phyloP scores from a whole-genome alignment of 2,329 filamentous ascomycete species.

The Graphium sp. region DNA sequence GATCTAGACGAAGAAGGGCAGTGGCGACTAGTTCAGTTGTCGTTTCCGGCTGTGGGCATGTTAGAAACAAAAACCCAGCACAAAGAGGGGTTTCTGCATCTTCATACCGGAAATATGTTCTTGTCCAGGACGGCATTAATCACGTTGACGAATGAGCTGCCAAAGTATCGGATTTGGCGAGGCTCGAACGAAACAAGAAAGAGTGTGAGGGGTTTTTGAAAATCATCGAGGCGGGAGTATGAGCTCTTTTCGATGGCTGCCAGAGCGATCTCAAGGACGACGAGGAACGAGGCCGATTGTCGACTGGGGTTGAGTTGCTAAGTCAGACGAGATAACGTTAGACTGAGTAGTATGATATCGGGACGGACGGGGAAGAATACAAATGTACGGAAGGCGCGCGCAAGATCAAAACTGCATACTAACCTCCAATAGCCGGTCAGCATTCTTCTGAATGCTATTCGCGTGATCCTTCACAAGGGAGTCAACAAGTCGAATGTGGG shows the following conservation, averaged over 20 bases:
- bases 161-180: conserved; percentile 33
- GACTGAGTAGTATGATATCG: no score
- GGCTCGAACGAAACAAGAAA: conserved; percentile 32
- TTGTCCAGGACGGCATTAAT: conserved; percentile 21
- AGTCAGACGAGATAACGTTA: no score
- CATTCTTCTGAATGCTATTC: no score
- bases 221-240: no score
- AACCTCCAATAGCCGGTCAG: no score
- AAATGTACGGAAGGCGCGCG: no score
- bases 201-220: conserved; percentile 7
- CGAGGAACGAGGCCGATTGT: conserved; percentile 34
- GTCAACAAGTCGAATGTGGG: no score
- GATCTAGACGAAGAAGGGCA: conserved; percentile 50
- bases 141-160: conserved; percentile 22
- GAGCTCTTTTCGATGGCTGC: no score
- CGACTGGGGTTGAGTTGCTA: conserved; percentile 27
- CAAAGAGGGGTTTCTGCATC: conserved; percentile 1
- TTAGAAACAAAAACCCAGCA: conserved; percentile 4
- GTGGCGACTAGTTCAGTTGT: conserved; percentile 25
- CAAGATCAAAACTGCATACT: no score
- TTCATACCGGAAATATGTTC: conserved; percentile 22
- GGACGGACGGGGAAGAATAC: no score
- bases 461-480: no score
- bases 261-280: conserved; percentile 24
- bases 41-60: conserved; percentile 20